Base-by-base conservation (phyloP, 2,329 filamentous ascomycete genomes). In the Scedosporium apiospermum region DNA sequence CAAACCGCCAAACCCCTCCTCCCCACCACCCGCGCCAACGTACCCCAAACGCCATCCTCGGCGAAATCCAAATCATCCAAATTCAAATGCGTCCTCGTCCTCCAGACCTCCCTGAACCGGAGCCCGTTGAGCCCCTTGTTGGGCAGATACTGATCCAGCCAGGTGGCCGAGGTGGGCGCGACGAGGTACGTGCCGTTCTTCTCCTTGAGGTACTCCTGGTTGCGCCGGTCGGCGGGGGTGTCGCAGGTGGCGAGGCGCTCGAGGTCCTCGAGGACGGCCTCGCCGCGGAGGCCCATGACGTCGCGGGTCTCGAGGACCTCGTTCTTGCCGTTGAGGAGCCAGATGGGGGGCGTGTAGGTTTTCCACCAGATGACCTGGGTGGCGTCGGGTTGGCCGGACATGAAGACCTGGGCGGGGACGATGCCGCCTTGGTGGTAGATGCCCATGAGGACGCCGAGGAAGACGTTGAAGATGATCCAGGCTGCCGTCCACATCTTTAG, bases 301-400 rank as follows among this genome's bases (percentile, higher is more conserved):
- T 93, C 90, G 64, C 80, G 79, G 1, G 89, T 93, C 34, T 76
- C 80, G n/a, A 92, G 75, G 9, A 89, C 80, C 67, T 87, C 82
- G 66, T 89, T 91, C 73, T 89, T 89, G 62, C 88, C 87, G 66
- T 91, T 88, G 6, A 93, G 78, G 21, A 93, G 80, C 89, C 90
- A 93, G 42, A 88, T 87, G 0, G 90, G 90, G 18, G 90, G 90
- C 71, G 87, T 89, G 71, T 93, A 93, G 1, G 90, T 93, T 72
- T 92, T 93, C 90, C 90, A 93, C 90, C 90, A 93, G 60, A 90
- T 80, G 3, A 87, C 88, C 41, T 88, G 81, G 1, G 85, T 86
- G 7, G 88, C 85, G 65, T 88, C 87, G 4, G 84, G 80, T 66
- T 89, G 86, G 62, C 83, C 83, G 69, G 86, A 88, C 69, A 93